Conservation (phyloP, 352 stramenopile genomes). For the Phytophthora citricola region DNA sequence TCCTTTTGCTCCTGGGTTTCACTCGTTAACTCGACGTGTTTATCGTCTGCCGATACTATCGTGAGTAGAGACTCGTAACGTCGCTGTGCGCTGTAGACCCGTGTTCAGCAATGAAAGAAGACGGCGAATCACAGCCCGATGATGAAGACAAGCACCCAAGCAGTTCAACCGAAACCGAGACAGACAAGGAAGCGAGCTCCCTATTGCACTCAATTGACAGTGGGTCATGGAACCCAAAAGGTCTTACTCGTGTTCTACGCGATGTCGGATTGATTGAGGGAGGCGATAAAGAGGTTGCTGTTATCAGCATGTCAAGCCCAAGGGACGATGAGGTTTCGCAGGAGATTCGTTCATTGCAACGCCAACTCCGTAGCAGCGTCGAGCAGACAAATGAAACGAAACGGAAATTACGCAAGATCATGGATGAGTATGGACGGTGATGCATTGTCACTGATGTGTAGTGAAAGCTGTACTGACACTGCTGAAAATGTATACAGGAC, state of each 20-base stretch:
- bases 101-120: slow-evolving; percentile 11
- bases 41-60: background rate
- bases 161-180: slow-evolving; percentile 6
- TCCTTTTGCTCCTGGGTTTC: too few species aligned
- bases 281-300: slow-evolving; percentile 31
- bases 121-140: slow-evolving; percentile 19
- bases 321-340: slow-evolving; percentile 71
- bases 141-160: slow-evolving; percentile 29
- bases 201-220: slow-evolving; percentile 15
- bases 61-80: slow-evolving; percentile 42
- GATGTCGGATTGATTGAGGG: slow-evolving; percentile 63
- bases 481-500: slow-evolving; percentile 34
- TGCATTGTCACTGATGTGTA: background rate
- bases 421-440: slow-evolving; percentile 51
- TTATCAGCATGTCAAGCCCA: slow-evolving; percentile 29
- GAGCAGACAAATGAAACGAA: slow-evolving; percentile 69
- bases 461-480: slow-evolving; percentile 1
- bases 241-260: slow-evolving; percentile 39
- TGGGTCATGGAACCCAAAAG: slow-evolving; percentile 37
- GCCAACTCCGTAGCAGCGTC: slow-evolving; percentile 46
- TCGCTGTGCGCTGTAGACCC: slow-evolving; percentile 31
- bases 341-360: slow-evolving; percentile 67
- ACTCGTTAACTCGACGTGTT: background rate
- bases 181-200: slow-evolving; percentile 10
- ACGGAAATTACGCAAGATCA: slow-evolving; percentile 53